These are phyloP conservation scores for Colletotrichum limetticola DNA, from an alignment of 2,329 filamentous ascomycete genomes.

Conservation along the genomic window DNA sequence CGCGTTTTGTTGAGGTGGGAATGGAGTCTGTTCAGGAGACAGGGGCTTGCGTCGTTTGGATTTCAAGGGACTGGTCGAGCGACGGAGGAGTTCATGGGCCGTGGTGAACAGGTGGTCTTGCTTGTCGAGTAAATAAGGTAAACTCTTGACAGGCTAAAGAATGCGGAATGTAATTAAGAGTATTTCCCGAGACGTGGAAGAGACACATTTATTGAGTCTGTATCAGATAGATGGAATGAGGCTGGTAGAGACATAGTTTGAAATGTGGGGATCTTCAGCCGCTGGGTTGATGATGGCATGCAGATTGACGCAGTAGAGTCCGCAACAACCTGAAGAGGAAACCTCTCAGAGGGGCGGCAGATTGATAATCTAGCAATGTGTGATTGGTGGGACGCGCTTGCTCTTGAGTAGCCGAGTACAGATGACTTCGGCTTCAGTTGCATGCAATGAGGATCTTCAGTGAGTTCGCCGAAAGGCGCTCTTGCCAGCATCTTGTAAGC, in stretches of 20 bases:
- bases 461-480: not conserved
- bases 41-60: conserved; percentile 11
- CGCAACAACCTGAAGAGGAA: not conserved
- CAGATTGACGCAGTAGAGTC: not conserved
- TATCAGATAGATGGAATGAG: conserved; percentile 20
- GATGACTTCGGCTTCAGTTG: conserved; percentile 21
- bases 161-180: not conserved
- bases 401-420: not conserved
- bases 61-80: not conserved
- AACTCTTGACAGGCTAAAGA: not conserved
- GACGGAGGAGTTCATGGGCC: not conserved
- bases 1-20: conserved; percentile 3
- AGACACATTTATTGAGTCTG: not conserved
- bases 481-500: not conserved
- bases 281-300: conserved; percentile 17
- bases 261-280: conserved; percentile 23
- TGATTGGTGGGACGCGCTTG: not conserved
- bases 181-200: not conserved
- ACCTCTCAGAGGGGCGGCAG: not conserved
- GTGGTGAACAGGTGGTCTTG: not conserved
- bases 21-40: not conserved
- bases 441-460: conserved; percentile 1
- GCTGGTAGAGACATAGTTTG: conserved; percentile 8
- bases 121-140: not conserved
- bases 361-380: not conserved